Percentiles rank a stretch among this genome's conserved stretches.
Conservation (phyloP, 176 grass and related monocot species). For the Canna indica region DNA sequence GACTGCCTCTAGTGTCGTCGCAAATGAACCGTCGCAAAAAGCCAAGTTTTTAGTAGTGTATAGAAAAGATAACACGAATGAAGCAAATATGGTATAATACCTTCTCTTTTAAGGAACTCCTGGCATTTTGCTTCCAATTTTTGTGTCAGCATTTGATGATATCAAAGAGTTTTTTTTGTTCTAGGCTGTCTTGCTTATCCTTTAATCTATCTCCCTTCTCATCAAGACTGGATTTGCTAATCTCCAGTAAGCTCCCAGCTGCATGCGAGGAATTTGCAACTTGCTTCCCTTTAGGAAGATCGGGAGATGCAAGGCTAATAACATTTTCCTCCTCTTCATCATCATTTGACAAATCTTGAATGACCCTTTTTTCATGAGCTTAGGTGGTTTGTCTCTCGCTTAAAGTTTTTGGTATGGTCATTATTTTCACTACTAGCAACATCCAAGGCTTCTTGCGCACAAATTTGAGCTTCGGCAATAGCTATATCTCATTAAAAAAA, state of each 20-base stretch:
- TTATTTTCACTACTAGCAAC: slow-evolving; percentile 50
- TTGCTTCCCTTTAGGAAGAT: slow-evolving; percentile 27
- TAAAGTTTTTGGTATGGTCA: slow-evolving; percentile 34
- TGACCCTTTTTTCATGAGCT: slow-evolving; percentile 53
- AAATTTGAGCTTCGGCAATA: too few relatives aligned
- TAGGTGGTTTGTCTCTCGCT: slow-evolving; percentile 30
- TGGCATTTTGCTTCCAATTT: too few relatives aligned
- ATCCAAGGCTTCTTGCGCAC: too few relatives aligned
- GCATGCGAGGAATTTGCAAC: slow-evolving; percentile 8
- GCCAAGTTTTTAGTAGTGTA: too few relatives aligned
- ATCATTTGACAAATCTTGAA: slow-evolving; percentile 74
- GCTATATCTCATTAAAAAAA: too few relatives aligned
- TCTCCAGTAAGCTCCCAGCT: too few relatives aligned
- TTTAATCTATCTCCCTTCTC: slow-evolving; percentile 26
- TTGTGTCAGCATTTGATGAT: slow-evolving; percentile 27
- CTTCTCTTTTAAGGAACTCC: too few relatives aligned
- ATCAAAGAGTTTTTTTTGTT: slow-evolving; percentile 22
- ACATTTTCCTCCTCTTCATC: slow-evolving; percentile 69
- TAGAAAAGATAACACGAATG: too few relatives aligned
- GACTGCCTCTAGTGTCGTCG: too few relatives aligned
- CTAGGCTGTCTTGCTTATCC: slow-evolving; percentile 18
- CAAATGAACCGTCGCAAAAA: too few relatives aligned
- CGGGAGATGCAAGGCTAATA: slow-evolving; percentile 51
- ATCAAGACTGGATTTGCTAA: too few relatives aligned
- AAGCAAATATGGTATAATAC: too few relatives aligned